phyloP scores from a whole-genome alignment of 768 basidiomycete genomes.

The Rhodotorula toruloides region DNA sequence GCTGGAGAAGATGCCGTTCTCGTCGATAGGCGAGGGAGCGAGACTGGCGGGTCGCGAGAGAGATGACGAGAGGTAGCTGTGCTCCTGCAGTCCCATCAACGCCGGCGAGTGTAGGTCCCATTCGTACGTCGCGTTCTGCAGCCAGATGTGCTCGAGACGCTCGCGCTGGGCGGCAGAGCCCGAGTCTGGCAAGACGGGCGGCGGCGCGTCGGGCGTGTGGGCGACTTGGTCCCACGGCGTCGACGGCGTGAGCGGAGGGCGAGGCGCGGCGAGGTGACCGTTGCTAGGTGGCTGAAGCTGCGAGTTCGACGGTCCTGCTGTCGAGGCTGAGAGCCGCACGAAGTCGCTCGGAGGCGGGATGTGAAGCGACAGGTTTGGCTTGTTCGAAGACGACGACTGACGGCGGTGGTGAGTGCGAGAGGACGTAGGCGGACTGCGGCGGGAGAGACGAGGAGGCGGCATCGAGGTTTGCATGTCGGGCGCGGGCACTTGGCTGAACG shows the following conservation, averaged over 20 bases:
- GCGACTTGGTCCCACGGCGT: conserved; percentile 33
- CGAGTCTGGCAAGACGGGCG: conserved; percentile 22
- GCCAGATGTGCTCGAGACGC: conserved; percentile 39
- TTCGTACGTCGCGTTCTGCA: conserved; percentile 5
- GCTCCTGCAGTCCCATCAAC: conserved; percentile 27
- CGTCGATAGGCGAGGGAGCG: neutral
- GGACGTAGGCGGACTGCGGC: neutral
- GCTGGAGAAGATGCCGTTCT: neutral
- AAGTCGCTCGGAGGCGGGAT: conserved; percentile 34
- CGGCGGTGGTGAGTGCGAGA: neutral
- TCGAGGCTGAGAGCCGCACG: neutral
- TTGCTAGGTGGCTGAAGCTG: neutral
- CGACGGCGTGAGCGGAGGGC: conserved; percentile 1
- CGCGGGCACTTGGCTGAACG: neutral
- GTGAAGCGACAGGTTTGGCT: conserved; percentile 33
- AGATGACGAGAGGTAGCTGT: neutral
- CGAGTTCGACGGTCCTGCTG: neutral
- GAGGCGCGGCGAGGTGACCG: neutral
- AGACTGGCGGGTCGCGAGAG: neutral
- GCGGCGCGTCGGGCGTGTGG: conserved; percentile 39
- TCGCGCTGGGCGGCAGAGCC: conserved; percentile 23
- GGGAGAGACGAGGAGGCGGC: conserved; percentile 3
- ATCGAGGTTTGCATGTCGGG: neutral
- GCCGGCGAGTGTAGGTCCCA: conserved; percentile 40
- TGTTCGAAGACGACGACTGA: neutral